A percentile compares a stretch with the other conserved stretches of the same genome.
These are phyloP conservation scores for Draba incana DNA, from an alignment of 345 rosid species.

Conservation along the genomic window DNA sequence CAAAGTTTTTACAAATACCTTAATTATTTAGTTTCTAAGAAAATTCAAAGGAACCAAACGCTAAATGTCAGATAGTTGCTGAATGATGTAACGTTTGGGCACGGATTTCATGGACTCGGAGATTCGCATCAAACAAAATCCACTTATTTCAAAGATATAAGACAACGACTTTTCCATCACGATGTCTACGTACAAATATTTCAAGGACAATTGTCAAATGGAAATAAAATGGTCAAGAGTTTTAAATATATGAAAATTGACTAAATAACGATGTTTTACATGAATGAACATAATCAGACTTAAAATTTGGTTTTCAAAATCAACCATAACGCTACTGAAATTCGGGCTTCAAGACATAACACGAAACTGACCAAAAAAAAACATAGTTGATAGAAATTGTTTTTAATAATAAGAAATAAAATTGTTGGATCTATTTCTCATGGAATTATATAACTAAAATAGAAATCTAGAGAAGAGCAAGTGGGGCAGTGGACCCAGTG, in stretches of 20 bases:
- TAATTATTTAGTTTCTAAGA: not conserved
- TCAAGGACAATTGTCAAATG: not conserved
- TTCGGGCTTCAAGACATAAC: not conserved
- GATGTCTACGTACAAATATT: not conserved
- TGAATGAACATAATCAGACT: not conserved
- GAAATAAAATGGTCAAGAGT: not conserved
- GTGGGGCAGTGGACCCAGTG: too few relatives aligned
- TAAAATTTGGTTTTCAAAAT: not conserved
- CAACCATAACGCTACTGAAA: not conserved
- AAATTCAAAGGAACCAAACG: not conserved
- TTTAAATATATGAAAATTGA: not conserved
- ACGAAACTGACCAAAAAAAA: not conserved
- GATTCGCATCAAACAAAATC: not conserved
- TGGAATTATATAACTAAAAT: not conserved
- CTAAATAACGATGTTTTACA: not conserved
- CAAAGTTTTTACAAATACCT: not conserved
- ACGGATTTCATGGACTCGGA: not conserved
- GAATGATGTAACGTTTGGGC: not conserved
- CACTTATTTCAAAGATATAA: not conserved
- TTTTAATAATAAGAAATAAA: not conserved
- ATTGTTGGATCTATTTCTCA: not conserved
- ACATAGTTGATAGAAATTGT: not conserved
- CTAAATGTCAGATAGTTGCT: not conserved
- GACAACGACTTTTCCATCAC: slow-evolving; percentile 1
- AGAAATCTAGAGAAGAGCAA: too few relatives aligned